A percentile compares a stretch with the other conserved stretches of the same genome.
phyloP scores from a whole-genome alignment of 768 basidiomycete species.

The Kondoa subrosea region DNA sequence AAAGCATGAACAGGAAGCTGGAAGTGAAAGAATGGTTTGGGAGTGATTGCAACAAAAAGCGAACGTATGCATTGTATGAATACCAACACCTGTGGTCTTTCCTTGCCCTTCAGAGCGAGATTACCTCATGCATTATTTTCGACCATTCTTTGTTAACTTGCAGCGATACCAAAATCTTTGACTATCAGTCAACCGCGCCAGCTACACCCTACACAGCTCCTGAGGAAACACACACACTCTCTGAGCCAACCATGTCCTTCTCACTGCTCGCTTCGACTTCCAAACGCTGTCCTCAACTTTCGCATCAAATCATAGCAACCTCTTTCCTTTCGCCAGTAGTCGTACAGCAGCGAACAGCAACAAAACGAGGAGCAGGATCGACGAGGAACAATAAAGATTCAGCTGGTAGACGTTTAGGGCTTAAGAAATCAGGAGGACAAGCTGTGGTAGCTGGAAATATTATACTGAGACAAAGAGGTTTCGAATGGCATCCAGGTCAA shows the following conservation, averaged over 20 bases:
- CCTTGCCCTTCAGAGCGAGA: too few relatives aligned
- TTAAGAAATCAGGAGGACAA: constrained; percentile 90
- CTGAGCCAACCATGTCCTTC: neutral
- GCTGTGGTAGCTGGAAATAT: constrained; percentile 61
- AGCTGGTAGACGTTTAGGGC: constrained; percentile 77
- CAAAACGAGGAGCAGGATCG: constrained; percentile 88
- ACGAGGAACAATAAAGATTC: constrained; percentile 85
- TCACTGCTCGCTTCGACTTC: neutral
- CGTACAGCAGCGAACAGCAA: constrained; percentile 65
- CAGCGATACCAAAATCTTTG: too few relatives aligned
- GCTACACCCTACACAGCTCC: too few relatives aligned
- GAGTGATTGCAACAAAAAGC: too few relatives aligned
- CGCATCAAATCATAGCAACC: neutral
- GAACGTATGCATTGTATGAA: too few relatives aligned
- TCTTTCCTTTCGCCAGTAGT: constrained; percentile 9
- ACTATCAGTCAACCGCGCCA: too few relatives aligned
- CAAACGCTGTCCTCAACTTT: neutral
- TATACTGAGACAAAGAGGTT: constrained; percentile 84
- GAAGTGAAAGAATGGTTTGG: too few relatives aligned
- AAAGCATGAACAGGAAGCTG: too few relatives aligned
- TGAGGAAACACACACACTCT: too few relatives aligned
- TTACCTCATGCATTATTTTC: too few relatives aligned
- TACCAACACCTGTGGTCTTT: too few relatives aligned
- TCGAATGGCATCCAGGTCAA: constrained; percentile 80
- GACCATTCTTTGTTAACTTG: too few relatives aligned